A percentile compares a stretch with the other conserved stretches of the same genome.
Conservation (phyloP, 176 grass and related monocot genomes). For the Rhynchospora pubera region DNA sequence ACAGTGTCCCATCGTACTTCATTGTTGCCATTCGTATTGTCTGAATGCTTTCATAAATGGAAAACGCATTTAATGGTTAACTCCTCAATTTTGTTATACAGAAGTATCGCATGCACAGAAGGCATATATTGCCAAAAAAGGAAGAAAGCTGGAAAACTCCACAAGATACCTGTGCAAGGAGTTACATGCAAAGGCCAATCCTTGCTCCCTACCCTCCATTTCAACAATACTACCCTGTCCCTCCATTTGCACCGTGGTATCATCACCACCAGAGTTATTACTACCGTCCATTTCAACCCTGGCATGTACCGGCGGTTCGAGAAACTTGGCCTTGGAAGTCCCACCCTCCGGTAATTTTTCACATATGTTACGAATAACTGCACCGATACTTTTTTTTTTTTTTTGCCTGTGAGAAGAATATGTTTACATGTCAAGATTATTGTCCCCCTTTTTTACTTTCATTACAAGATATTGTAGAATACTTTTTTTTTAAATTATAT, state of each 20-base stretch:
- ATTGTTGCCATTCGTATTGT: background rate
- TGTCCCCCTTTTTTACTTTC: no score
- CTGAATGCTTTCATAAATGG: background rate
- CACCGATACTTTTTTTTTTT: no score
- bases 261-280: slow-evolving; percentile 22
- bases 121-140: slow-evolving; percentile 31
- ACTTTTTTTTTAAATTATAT: no score
- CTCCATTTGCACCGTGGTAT: slow-evolving; percentile 10
- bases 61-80: background rate
- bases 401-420: no score
- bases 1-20: background rate
- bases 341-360: slow-evolving; percentile 17
- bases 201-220: slow-evolving; percentile 22
- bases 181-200: slow-evolving; percentile 31
- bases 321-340: slow-evolving; percentile 28
- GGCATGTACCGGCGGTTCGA: slow-evolving; percentile 28
- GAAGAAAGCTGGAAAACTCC: slow-evolving; percentile 27
- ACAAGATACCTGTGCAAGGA: background rate
- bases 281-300: slow-evolving; percentile 18
- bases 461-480: no score
- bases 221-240: slow-evolving; percentile 22
- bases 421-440: no score
- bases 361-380: background rate
- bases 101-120: slow-evolving; percentile 42
- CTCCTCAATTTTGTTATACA: slow-evolving; percentile 15